Percentiles rank a stretch among this genome's conserved stretches.
Conservation (phyloP, 192 early-diverging fungal species). For the Backusella tuberculispora region DNA sequence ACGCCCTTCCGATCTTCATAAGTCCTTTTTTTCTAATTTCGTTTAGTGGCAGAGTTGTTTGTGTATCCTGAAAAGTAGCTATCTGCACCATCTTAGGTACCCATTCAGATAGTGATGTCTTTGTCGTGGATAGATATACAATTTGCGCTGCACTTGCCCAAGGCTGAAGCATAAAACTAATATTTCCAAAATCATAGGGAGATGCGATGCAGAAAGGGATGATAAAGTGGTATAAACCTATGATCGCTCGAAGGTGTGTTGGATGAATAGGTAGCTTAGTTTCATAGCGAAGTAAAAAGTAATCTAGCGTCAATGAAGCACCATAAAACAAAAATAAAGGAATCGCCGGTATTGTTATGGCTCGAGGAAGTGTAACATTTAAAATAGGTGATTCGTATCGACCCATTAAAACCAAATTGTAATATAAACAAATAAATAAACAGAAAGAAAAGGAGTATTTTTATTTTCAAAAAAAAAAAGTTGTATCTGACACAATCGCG, state of each 20-base stretch:
- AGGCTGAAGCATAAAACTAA: constrained; percentile 18
- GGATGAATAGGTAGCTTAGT: background rate
- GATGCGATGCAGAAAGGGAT: background rate
- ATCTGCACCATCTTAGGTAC: background rate
- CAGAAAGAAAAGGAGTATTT: background rate
- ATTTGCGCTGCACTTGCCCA: constrained; percentile 4
- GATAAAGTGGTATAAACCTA: constrained; percentile 1
- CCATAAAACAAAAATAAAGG: background rate
- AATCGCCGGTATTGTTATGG: background rate
- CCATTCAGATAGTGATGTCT: background rate
- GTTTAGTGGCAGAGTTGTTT: background rate
- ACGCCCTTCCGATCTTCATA: background rate
- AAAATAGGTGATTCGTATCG: background rate
- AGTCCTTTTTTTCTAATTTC: constrained; percentile 1
- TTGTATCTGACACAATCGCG: too few species aligned
- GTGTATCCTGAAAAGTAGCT: constrained; percentile 8
- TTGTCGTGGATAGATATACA: background rate
- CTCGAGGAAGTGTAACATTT: background rate
- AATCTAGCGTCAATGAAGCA: background rate
- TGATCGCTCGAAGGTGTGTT: background rate
- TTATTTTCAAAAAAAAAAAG: too few species aligned
- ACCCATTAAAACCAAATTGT: background rate
- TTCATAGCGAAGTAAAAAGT: constrained; percentile 3
- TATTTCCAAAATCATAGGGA: background rate
- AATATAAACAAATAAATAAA: background rate